Base-by-base conservation (phyloP, 257 asterid genomes). In the Fraxinus pennsylvanica region DNA sequence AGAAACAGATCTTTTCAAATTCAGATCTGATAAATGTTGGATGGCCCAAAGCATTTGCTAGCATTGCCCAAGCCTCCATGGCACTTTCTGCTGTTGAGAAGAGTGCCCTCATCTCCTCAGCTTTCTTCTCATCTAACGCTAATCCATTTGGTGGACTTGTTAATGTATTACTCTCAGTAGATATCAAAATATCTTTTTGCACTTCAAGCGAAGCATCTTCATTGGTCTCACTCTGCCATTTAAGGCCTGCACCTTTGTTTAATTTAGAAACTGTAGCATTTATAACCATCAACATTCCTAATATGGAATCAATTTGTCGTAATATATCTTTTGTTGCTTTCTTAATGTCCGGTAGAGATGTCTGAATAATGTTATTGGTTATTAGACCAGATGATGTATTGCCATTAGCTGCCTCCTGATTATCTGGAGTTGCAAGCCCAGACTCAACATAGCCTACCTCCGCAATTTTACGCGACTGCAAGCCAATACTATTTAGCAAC, bases 51-150 rank as follows among this genome's bases (percentile, higher is more conserved):
- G 99, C 93, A 71, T 93, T 92, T 13, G 98, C 99, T 57, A 96
- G 87, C 97, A 96, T 84, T 41, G 99, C 98, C 99, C 99, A 93
- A 70, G 99, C 99, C 84, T 93, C 99, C 97, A 93, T 92, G 77
- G 99, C 99, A 89, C 97, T 96, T 87, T 96, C 99, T 52, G 98
- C 99, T 13, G 92, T 93, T 36, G 95, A 90, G 85, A 96, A 96
- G 52, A 96, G 93, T 71, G 86, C 90, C 90, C 88, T 92, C 99
- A 96, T 96, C 86, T 96, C 98, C 84, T 92, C 97, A 74, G 95
- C 91, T 83, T 92, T 90, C 84, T 88, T 91, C 85, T 91, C 98
- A 80, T 82, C 91, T 88, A 96, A 82, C 36, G 79, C 75, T 59
- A 87, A 66, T 74, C 77, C 91, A 78, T 83, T 87, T 36, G 85